These are phyloP conservation scores for Halenospora varia DNA, from an alignment of 495 filamentous ascomycete species.

Conservation along the genomic window DNA sequence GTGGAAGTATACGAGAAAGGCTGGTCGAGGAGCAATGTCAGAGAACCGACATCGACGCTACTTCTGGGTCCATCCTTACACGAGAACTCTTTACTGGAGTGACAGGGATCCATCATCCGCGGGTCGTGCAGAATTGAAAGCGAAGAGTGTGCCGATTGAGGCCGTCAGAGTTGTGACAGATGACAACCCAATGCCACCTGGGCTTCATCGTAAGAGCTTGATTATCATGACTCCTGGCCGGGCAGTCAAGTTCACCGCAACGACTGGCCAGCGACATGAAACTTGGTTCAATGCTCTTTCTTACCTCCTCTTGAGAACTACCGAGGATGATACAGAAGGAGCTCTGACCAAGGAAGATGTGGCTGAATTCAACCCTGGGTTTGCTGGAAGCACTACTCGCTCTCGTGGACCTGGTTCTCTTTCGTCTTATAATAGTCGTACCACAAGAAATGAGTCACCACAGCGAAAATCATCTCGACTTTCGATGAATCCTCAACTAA, in stretches of 20 bases:
- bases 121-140: constrained; percentile 72
- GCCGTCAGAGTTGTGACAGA: constrained; percentile 90
- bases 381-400: constrained; percentile 46
- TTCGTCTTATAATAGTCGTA: constrained; percentile 77
- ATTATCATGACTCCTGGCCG: constrained; percentile 87
- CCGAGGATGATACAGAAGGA: constrained; percentile 50
- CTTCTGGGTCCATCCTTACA: constrained; percentile 99
- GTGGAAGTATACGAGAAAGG: constrained; percentile 96
- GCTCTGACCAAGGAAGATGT: constrained; percentile 69
- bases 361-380: constrained; percentile 81
- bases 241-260: constrained; percentile 86
- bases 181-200: constrained; percentile 93
- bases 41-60: constrained; percentile 86
- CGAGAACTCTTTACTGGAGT: constrained; percentile 94
- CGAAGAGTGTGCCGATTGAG: constrained; percentile 94
- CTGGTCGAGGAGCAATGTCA: constrained; percentile 81
- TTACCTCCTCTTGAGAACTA: constrained; percentile 79
- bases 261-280: constrained; percentile 89
- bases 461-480: constrained; percentile 39
- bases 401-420: constrained; percentile 64
- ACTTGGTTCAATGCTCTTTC: constrained; percentile 98
- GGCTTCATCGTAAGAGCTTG: constrained; percentile 88
- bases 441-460: constrained; percentile 56
- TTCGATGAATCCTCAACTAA: constrained; percentile 23
- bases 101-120: constrained; percentile 79